Base-by-base conservation (phyloP, 2,329 filamentous ascomycete genomes). In the Torrubiella hemipterigena region DNA sequence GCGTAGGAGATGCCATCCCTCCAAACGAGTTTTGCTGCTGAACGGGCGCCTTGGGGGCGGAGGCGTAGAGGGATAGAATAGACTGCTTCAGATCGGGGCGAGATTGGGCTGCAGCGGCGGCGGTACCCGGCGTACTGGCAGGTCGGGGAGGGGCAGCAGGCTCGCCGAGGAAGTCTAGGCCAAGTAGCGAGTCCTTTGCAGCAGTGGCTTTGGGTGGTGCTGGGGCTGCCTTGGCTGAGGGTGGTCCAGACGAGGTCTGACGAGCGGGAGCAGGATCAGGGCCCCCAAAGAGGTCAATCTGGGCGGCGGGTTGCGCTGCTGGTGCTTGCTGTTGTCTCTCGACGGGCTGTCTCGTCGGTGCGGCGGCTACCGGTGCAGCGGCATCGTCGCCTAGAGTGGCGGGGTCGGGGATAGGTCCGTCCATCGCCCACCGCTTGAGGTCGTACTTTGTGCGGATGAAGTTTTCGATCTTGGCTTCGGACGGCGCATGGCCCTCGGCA, bases 391-490 rank as follows among this genome's bases (percentile, higher is more conserved):
- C 86, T 31, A 98, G 60, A 2, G 81, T 83, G 4, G 83, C 70
- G n/a, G 93, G 91, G 52, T 96, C 86, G 5, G 93, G 93, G 51
- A 93, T 89, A 5, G 77, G 77, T 2, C 91, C 91, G 38, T 98
- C 91, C 87, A 96, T 96, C n/a, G 86, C 81, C 91, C 91, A 98
- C 61, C 93, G 73, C 72, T 94, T 96, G 32, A 91, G 81, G 56
- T 98, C 91, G 58, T 98, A 98, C 59, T 98, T 98, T 34, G 93
- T 98, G 43, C 91, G 78, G 48, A 98, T 96, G 51, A 98, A 98
- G 66, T 96, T 98, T 69, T 98, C 91, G 46, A 98, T 96, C 69
- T 98, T 98, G 43, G 82, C 73, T 63, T 98, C 93, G 15, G 89
- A 94, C 2, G 91, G 91, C 28, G 89, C 76, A 58, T 98, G 91